A percentile compares a stretch with the other conserved stretches of the same genome.
Conservation (phyloP, 1,284 basidiomycete genomes). For the Phenoliferia sp. region DNA sequence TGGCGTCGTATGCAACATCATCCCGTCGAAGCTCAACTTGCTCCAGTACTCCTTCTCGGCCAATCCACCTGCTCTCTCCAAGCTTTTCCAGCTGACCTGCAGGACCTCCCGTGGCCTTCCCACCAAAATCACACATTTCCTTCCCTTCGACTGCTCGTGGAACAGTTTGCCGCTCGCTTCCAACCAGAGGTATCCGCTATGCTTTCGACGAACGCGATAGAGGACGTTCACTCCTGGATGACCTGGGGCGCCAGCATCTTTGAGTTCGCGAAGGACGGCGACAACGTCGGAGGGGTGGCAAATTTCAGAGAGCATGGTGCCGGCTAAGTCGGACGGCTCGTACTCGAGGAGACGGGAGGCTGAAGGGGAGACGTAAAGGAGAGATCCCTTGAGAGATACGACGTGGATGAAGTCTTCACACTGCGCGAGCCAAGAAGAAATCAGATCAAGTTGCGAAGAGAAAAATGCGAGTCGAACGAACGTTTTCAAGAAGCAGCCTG, state of each 20-base stretch:
- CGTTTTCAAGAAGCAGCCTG: slow-evolving; percentile 26
- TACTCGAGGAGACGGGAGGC: slow-evolving; percentile 52
- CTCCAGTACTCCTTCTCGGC: slow-evolving; percentile 36
- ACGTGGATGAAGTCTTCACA: slow-evolving; percentile 70
- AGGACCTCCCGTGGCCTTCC: slow-evolving; percentile 68
- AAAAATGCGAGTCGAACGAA: not conserved
- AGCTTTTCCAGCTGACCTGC: slow-evolving; percentile 55
- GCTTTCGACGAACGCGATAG: slow-evolving; percentile 65
- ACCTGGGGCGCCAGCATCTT: slow-evolving; percentile 53
- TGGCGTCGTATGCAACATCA: slow-evolving; percentile 35
- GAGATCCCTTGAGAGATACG: slow-evolving; percentile 82
- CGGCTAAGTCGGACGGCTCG: slow-evolving; percentile 58
- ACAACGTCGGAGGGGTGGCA: slow-evolving; percentile 87
- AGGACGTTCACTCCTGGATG: slow-evolving; percentile 61
- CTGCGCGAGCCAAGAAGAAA: not conserved
- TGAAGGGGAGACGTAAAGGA: slow-evolving; percentile 83
- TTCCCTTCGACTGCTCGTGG: slow-evolving; percentile 30
- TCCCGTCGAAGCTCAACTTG: slow-evolving; percentile 34
- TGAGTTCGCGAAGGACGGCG: slow-evolving; percentile 85
- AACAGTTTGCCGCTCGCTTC: slow-evolving; percentile 72
- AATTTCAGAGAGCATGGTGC: slow-evolving; percentile 66
- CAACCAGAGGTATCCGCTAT: slow-evolving; percentile 71
- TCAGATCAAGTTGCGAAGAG: not conserved
- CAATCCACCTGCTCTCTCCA: slow-evolving; percentile 28
- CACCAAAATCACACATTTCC: slow-evolving; percentile 62